Conservation (phyloP, 345 rosid genomes). For the Trapa bicornis region DNA sequence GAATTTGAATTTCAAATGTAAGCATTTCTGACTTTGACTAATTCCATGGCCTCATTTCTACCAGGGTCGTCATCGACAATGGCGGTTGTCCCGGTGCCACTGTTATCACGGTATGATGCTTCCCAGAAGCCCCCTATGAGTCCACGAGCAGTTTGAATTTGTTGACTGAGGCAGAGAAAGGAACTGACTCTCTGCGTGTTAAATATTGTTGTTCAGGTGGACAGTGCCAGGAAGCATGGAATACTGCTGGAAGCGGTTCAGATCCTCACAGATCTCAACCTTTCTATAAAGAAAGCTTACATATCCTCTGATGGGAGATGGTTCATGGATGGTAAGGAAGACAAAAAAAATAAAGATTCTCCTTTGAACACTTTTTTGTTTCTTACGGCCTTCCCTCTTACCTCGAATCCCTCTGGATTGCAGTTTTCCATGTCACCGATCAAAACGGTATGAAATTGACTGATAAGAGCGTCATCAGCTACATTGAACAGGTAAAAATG, state of each 20-base stretch:
- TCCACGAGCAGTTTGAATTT: no score
- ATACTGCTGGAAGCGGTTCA: constrained; percentile 80
- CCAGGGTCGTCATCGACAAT: constrained; percentile 95
- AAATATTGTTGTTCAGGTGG: constrained; percentile 36
- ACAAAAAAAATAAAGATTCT: no score
- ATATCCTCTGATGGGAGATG: no score
- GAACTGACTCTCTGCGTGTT: not conserved
- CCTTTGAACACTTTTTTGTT: no score
- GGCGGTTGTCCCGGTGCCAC: constrained; percentile 77
- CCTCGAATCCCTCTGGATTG: not conserved
- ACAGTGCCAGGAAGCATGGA: constrained; percentile 76
- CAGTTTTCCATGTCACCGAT: constrained; percentile 44
- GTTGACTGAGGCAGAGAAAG: not conserved
- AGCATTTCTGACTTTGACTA: no score
- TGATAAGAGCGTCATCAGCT: constrained; percentile 33
- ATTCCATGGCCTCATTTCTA: not conserved
- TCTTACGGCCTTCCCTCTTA: no score
- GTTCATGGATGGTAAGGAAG: no score
- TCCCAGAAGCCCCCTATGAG: no score
- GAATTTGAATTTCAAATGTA: no score
- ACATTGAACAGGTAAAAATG: constrained; percentile 31
- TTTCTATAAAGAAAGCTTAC: constrained; percentile 80
- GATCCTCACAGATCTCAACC: constrained; percentile 84
- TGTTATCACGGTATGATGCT: constrained; percentile 55
- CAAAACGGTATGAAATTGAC: constrained; percentile 33